Base-by-base conservation (phyloP, 768 basidiomycete species). In the Boletus bicolor region DNA sequence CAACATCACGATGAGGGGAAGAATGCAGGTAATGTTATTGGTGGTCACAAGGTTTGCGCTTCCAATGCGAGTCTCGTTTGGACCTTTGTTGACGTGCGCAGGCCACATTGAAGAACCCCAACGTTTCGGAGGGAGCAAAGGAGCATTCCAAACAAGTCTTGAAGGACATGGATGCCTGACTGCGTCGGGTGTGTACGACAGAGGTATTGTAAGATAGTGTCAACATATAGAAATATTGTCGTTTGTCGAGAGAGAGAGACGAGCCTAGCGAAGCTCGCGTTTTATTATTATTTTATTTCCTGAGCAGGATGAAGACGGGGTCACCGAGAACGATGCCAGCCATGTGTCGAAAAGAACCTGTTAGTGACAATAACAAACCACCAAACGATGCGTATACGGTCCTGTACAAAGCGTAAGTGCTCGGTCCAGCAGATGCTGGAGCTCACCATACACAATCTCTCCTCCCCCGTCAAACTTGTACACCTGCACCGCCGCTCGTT, bases 351-450 rank as follows among this genome's bases (percentile, higher is more conserved):
- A 86, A 94, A 34, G 86, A 91, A 2, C 97, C 97, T 30, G 92
- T 87, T 49, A 99, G 75, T 0, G 97, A 93, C 86, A 99, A 86
- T 38, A 99, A 78, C 17, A 99, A 79, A 21, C 97, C 97, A 39
- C 97, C 97, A 57, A 97, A 99, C 8, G 96, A 98, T 42, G 90
- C 89, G 70, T 98, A 99, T 19, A 87, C 96, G 28, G 95, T 97
- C 50, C 95, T 98, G 63, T 45, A 17, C 39, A 52, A 36, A 35
- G 17, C 15, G 28, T 56, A 10, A 57, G 54, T 42, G 21, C n/a
- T 34, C 12, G 44, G 47, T 52, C 30, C 50, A 24, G 47, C 50
- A 26, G 19, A 43, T 39, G 24, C 17, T 7, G 8, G 46, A 36
- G 32, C 49, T 48, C 30, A 48, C 46, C 53, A 11, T 77, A 95